Percentiles rank a stretch among this genome's conserved stretches.
These are phyloP conservation scores for Pestalotiopsis sp. DNA, from an alignment of 2,329 filamentous ascomycete species.

Conservation along the genomic window DNA sequence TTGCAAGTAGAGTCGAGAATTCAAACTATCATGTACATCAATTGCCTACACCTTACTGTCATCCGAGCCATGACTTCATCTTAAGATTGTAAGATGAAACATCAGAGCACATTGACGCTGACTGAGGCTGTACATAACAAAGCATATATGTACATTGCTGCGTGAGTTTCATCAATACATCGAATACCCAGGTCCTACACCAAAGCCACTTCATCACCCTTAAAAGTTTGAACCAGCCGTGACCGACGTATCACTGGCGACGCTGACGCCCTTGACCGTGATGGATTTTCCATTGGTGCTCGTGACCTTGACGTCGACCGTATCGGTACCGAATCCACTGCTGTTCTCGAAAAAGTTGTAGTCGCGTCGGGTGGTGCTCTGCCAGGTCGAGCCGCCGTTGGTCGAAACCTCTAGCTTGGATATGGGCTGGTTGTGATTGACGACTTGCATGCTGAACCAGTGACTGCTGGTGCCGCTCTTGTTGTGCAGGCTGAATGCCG, in stretches of 20 bases:
- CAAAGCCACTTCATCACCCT: not conserved
- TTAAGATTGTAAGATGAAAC: no score
- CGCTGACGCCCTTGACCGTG: conserved; percentile 51
- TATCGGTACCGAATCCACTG: conserved; percentile 56
- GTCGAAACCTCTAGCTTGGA: conserved; percentile 61
- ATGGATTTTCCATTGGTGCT: conserved; percentile 53
- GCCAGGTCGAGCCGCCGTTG: conserved; percentile 61
- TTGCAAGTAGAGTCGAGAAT: no score
- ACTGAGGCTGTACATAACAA: no score
- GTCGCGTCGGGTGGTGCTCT: conserved; percentile 51
- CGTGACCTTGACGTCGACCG: conserved; percentile 59
- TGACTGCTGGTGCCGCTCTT: conserved; percentile 45
- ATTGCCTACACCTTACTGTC: no score
- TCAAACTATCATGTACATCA: no score
- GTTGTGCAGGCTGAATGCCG: conserved; percentile 44
- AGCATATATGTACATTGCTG: no score
- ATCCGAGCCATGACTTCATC: no score
- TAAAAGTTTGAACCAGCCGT: conserved; percentile 26
- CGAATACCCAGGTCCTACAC: no score
- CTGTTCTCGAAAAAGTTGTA: conserved; percentile 67
- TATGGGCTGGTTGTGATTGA: conserved; percentile 63
- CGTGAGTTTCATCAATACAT: no score
- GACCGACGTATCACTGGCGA: conserved; percentile 30
- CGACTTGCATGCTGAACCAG: conserved; percentile 61
- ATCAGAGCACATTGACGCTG: no score